phyloP scores from a whole-genome alignment of 2,329 filamentous ascomycete species.

The Calonectria henricotiae region DNA sequence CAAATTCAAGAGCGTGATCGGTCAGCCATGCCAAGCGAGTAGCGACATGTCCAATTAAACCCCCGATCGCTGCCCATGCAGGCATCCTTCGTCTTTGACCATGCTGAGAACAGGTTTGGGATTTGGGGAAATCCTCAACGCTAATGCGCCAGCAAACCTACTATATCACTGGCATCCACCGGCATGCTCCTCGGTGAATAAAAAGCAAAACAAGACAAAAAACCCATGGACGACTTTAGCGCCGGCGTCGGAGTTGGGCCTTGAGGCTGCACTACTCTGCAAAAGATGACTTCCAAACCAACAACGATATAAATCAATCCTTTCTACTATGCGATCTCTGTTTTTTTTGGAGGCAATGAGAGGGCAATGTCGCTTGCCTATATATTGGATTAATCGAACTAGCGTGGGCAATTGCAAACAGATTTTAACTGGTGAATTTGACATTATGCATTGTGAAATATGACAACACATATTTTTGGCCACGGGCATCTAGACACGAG shows the following conservation, averaged over 20 bases:
- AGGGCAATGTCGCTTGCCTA: too few species aligned
- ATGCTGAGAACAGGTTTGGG: slow-evolving; percentile 8
- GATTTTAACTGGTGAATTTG: too few species aligned
- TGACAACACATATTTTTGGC: too few species aligned
- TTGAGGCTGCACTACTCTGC: neutral
- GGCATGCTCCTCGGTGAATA: slow-evolving; percentile 11
- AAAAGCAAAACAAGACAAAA: slow-evolving; percentile 19
- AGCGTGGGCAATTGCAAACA: too few species aligned
- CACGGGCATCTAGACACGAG: too few species aligned
- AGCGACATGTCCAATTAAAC: slow-evolving; percentile 7
- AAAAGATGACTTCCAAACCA: neutral
- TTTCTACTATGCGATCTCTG: neutral
- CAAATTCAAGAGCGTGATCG: neutral
- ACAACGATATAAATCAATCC: neutral
- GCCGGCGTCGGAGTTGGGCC: slow-evolving; percentile 15
- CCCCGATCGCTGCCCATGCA: neutral
- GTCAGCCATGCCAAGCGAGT: slow-evolving; percentile 11
- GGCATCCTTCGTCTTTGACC: slow-evolving; percentile 4
- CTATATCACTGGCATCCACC: neutral
- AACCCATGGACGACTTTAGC: neutral
- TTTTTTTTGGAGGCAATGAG: too few species aligned
- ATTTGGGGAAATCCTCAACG: slow-evolving; percentile 9
- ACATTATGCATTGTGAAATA: too few species aligned
- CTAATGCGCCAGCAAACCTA: slow-evolving; percentile 18
- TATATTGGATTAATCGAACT: too few species aligned